These are phyloP conservation scores for Diaporthe helianthi DNA, from an alignment of 2,329 filamentous ascomycete genomes.

Conservation along the genomic window DNA sequence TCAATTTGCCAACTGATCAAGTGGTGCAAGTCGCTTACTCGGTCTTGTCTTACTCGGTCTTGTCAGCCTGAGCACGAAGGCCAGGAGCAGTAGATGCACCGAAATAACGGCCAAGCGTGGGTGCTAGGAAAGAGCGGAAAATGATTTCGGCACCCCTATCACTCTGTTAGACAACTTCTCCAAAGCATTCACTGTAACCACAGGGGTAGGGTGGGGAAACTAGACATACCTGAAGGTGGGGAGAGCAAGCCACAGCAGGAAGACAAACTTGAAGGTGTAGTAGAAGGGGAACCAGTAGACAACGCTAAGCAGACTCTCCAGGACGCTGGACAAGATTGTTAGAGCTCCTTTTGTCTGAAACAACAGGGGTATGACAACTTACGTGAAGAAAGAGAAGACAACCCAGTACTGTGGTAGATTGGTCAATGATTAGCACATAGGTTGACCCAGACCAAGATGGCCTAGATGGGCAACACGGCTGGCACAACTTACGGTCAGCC, in stretches of 20 bases:
- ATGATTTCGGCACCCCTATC: conserved; percentile 89
- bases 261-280: conserved; percentile 99
- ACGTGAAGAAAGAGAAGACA: conserved; percentile 81
- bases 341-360: not conserved
- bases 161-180: not conserved
- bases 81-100: conserved; percentile 79
- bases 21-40: conserved; percentile 54
- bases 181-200: not conserved
- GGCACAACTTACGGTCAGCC: conserved; percentile 68
- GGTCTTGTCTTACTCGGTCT: conserved; percentile 78
- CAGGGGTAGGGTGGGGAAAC: conserved; percentile 31
- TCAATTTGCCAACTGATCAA: conserved; percentile 2
- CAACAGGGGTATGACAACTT: conserved; percentile 41
- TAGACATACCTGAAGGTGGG: conserved; percentile 84
- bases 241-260: conserved; percentile 97
- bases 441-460: not conserved
- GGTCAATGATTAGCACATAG: conserved; percentile 44
- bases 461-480: not conserved
- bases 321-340: conserved; percentile 56
- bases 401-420: conserved; percentile 76
- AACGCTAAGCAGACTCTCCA: conserved; percentile 83
- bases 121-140: conserved; percentile 95
- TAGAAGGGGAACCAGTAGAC: conserved; percentile 99
- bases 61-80: conserved; percentile 87
- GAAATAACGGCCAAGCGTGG: conserved; percentile 94